Conservation (phyloP, 2,329 filamentous ascomycete species). For the Pestalotiopsis sp. region DNA sequence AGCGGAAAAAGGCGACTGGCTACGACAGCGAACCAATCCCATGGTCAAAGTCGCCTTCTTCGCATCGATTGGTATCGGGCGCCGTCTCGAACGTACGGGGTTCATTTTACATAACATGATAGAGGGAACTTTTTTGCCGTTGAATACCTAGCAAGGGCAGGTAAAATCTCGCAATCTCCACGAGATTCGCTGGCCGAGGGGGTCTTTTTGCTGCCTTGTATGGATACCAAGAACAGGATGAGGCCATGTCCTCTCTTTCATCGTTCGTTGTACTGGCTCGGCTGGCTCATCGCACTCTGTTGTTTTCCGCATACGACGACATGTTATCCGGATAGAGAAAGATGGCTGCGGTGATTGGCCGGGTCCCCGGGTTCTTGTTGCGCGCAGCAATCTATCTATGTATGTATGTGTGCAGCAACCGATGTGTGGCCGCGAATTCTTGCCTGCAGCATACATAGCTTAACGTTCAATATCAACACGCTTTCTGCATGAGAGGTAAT, state of each 20-base stretch:
- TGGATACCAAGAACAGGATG: neutral
- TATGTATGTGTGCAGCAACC: neutral
- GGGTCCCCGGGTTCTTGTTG: neutral
- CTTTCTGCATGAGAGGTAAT: slow-evolving; percentile 11
- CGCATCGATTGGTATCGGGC: slow-evolving; percentile 7
- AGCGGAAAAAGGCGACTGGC: neutral
- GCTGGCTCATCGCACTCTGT: neutral
- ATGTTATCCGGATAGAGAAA: slow-evolving; percentile 17
- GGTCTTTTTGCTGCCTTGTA: neutral
- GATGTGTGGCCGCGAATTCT: neutral
- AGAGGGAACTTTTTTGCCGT: neutral
- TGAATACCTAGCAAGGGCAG: neutral
- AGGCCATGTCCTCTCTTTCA: neutral
- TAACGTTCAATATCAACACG: slow-evolving; percentile 13
- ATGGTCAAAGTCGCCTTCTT: neutral
- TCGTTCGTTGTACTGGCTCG: neutral
- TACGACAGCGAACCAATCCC: slow-evolving; percentile 11
- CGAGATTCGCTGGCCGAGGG: neutral
- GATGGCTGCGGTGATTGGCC: neutral
- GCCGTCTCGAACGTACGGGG: neutral
- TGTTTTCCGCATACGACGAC: slow-evolving; percentile 9
- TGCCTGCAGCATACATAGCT: slow-evolving; percentile 8
- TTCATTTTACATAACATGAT: neutral
- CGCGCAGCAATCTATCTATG: neutral
- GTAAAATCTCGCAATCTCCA: neutral